phyloP scores from a whole-genome alignment of 2,329 filamentous ascomycete genomes.

The Pseudogymnoascus sp. region DNA sequence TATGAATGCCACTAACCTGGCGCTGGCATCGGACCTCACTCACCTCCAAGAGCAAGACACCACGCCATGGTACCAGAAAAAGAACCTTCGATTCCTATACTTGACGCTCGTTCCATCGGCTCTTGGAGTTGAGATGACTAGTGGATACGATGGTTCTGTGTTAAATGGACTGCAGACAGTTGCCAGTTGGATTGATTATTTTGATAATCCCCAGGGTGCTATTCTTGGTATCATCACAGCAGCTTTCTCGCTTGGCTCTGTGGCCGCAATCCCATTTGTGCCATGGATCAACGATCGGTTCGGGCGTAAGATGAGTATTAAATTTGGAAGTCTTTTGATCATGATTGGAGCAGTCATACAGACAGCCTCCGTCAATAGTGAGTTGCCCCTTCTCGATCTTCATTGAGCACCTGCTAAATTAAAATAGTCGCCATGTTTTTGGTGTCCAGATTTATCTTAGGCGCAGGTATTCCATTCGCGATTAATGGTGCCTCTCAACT shows the following conservation, averaged over 20 bases:
- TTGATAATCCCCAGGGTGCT: slow-evolving; percentile 34
- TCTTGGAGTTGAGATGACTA: slow-evolving; percentile 20
- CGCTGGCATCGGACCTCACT: background rate
- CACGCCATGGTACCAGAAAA: slow-evolving; percentile 20
- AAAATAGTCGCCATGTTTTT: slow-evolving; percentile 27
- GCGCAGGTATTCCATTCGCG: slow-evolving; percentile 31
- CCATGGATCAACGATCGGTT: slow-evolving; percentile 32
- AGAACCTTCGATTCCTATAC: slow-evolving; percentile 19
- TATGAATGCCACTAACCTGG: background rate
- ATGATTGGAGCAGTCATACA: slow-evolving; percentile 32
- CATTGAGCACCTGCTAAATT: slow-evolving; percentile 13
- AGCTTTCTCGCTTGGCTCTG: slow-evolving; percentile 36
- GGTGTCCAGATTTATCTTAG: slow-evolving; percentile 28
- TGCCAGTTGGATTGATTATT: slow-evolving; percentile 23
- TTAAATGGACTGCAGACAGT: slow-evolving; percentile 21
- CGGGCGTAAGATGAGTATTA: slow-evolving; percentile 33
- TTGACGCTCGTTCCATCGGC: slow-evolving; percentile 15
- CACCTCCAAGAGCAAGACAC: slow-evolving; percentile 12
- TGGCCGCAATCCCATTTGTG: slow-evolving; percentile 36
- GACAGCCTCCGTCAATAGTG: slow-evolving; percentile 23
- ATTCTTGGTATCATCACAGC: slow-evolving; percentile 37
- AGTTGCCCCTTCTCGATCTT: slow-evolving; percentile 8
- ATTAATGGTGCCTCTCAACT: slow-evolving; percentile 31
- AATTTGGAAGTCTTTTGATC: slow-evolving; percentile 31
- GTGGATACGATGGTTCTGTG: slow-evolving; percentile 20